phyloP scores from a whole-genome alignment of 305 asterid species.

The Fraxinus sp. region DNA sequence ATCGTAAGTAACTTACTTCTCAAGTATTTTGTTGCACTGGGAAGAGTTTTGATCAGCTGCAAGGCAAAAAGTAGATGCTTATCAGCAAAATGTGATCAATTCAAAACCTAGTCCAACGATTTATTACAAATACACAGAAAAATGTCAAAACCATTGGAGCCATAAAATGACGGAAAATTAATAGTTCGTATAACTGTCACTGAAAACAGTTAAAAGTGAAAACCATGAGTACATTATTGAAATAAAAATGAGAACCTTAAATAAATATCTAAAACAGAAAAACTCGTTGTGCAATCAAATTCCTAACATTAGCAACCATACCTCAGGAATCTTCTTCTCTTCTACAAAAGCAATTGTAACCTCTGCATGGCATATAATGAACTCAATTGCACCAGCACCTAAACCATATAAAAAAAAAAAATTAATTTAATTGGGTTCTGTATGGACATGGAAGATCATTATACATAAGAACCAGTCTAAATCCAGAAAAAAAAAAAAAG shows the following conservation, averaged over 20 bases:
- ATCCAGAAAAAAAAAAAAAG: neutral
- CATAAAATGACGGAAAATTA: slow-evolving; percentile 11
- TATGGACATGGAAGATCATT: neutral
- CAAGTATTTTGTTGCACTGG: slow-evolving; percentile 55
- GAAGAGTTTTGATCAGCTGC: slow-evolving; percentile 84
- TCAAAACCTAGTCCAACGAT: slow-evolving; percentile 17
- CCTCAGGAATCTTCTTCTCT: slow-evolving; percentile 90
- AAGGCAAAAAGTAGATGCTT: slow-evolving; percentile 28
- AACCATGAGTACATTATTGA: neutral
- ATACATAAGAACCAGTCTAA: neutral
- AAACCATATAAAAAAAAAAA: slow-evolving; percentile 30
- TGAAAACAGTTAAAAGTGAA: neutral
- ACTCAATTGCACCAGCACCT: slow-evolving; percentile 97
- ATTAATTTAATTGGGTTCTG: slow-evolving; percentile 12
- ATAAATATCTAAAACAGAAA: neutral
- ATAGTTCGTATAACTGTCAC: slow-evolving; percentile 7
- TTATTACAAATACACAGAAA: slow-evolving; percentile 17
- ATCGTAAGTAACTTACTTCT: slow-evolving; percentile 55
- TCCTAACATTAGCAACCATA: slow-evolving; percentile 25
- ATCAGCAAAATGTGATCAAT: slow-evolving; percentile 29
- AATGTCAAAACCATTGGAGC: slow-evolving; percentile 1
- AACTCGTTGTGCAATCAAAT: neutral
- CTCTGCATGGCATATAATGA: slow-evolving; percentile 93
- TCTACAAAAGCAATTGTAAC: slow-evolving; percentile 79
- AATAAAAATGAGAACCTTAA: neutral